phyloP scores from a whole-genome alignment of 2,329 filamentous ascomycete genomes.

The Aspergillus thermomutatus region DNA sequence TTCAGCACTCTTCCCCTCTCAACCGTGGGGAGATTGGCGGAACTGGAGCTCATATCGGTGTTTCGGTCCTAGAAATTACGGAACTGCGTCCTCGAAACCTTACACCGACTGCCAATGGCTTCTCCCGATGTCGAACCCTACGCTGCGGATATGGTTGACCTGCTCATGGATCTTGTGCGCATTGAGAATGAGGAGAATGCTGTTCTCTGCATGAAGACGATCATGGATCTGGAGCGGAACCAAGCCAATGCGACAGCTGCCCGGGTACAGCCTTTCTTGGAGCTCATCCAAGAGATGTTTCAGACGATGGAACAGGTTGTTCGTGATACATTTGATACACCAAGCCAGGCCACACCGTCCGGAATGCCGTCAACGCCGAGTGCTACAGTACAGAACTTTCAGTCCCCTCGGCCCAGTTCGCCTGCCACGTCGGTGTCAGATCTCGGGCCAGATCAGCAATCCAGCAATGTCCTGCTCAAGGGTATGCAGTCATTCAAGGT shows the following conservation, averaged over 20 bases:
- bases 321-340: slow-evolving; percentile 88
- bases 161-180: slow-evolving; percentile 82
- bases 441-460: slow-evolving; percentile 76
- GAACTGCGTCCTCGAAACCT: slow-evolving; percentile 88
- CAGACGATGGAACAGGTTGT: slow-evolving; percentile 92
- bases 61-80: slow-evolving; percentile 66
- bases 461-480: slow-evolving; percentile 75
- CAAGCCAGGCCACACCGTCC: slow-evolving; percentile 54
- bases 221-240: slow-evolving; percentile 93
- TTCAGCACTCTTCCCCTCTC: background rate
- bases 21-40: background rate
- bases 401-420: slow-evolving; percentile 85
- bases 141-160: slow-evolving; percentile 81
- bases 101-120: slow-evolving; percentile 77
- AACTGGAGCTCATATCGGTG: slow-evolving; percentile 1
- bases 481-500: slow-evolving; percentile 99
- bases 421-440: slow-evolving; percentile 79
- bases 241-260: slow-evolving; percentile 77
- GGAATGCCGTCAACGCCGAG: slow-evolving; percentile 52
- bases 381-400: slow-evolving; percentile 62
- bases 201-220: slow-evolving; percentile 95
- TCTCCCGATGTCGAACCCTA: slow-evolving; percentile 83
- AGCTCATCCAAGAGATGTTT: slow-evolving; percentile 92
- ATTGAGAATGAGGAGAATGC: slow-evolving; percentile 98
- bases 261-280: slow-evolving; percentile 85